A percentile compares a stretch with the other conserved stretches of the same genome.
phyloP scores from a whole-genome alignment of 1,284 basidiomycete genomes.

The Porogramme epimiltina region DNA sequence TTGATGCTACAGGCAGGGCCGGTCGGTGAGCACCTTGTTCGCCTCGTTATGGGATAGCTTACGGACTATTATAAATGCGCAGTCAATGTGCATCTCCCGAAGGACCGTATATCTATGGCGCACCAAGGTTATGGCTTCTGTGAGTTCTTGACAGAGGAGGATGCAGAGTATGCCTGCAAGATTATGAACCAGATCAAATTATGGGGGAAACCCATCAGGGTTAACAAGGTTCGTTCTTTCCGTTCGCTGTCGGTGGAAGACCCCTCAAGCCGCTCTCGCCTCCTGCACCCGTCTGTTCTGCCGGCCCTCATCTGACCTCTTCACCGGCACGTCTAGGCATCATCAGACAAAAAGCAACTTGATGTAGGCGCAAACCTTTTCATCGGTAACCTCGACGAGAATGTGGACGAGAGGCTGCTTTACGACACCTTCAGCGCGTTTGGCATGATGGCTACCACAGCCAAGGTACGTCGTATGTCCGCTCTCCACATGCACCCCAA shows the following conservation, averaged over 20 bases:
- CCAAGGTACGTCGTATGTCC: slow-evolving; percentile 69
- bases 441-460: slow-evolving; percentile 91
- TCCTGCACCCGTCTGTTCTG: not conserved
- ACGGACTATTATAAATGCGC: slow-evolving; percentile 11
- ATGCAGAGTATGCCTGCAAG: slow-evolving; percentile 99
- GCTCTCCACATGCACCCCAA: slow-evolving; percentile 9
- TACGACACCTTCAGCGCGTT: slow-evolving; percentile 97
- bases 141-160: slow-evolving; percentile 97
- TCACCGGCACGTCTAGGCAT: slow-evolving; percentile 55
- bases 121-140: slow-evolving; percentile 99
- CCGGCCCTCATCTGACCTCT: not conserved
- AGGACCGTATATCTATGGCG: slow-evolving; percentile 96
- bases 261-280: not conserved
- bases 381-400: slow-evolving; percentile 92
- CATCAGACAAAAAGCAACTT: slow-evolving; percentile 96
- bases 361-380: slow-evolving; percentile 98
- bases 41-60: not conserved
- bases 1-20: slow-evolving; percentile 98
- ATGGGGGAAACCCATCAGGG: slow-evolving; percentile 97
- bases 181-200: slow-evolving; percentile 99
- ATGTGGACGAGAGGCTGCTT: slow-evolving; percentile 89
- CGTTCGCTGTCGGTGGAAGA: not conserved
- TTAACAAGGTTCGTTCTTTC: slow-evolving; percentile 82
- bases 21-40: slow-evolving; percentile 67
- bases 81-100: slow-evolving; percentile 99